Conservation (phyloP, 345 rosid genomes). For the Linum usitatissimum region DNA sequence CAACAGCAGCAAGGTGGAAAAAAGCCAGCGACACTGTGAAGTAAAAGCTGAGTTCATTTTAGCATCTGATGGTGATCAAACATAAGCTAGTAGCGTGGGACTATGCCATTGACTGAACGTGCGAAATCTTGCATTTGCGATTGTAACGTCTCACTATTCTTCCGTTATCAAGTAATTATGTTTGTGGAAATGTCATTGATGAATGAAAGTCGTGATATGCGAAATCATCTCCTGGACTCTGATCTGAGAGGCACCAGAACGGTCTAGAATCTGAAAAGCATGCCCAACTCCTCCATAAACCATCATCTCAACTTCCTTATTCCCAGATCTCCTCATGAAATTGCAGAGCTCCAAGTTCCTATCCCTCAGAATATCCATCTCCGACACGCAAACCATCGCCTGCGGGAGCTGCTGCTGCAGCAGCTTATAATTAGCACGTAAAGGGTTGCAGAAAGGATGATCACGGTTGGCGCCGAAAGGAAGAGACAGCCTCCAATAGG, state of each 20-base stretch:
- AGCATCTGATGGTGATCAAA: too few relatives aligned
- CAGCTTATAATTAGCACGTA: too few relatives aligned
- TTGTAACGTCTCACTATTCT: too few relatives aligned
- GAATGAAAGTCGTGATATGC: conserved; percentile 44
- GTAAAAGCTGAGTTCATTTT: neutral
- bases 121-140: too few relatives aligned
- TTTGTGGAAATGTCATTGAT: conserved; percentile 7
- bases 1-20: conserved; percentile 59
- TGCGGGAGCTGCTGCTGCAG: conserved; percentile 13
- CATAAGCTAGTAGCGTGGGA: too few relatives aligned
- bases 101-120: too few relatives aligned
- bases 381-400: conserved; percentile 16
- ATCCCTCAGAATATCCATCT: conserved; percentile 48
- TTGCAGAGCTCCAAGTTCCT: conserved; percentile 47
- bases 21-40: conserved; percentile 15
- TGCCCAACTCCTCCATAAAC: conserved; percentile 65
- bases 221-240: conserved; percentile 50
- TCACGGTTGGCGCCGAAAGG: conserved; percentile 21
- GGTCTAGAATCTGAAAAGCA: conserved; percentile 55
- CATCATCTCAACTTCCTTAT: conserved; percentile 39
- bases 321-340: conserved; percentile 40
- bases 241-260: conserved; percentile 29
- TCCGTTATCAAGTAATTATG: too few relatives aligned
- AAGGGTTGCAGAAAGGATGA: conserved; percentile 22
- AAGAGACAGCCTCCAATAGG: conserved; percentile 20